Evolutionary conservation across 768 basidiomycete species (phyloP), one percentile per base, ranked within the genome.

Genomic region (Tremella yokohamensis): DNA sequence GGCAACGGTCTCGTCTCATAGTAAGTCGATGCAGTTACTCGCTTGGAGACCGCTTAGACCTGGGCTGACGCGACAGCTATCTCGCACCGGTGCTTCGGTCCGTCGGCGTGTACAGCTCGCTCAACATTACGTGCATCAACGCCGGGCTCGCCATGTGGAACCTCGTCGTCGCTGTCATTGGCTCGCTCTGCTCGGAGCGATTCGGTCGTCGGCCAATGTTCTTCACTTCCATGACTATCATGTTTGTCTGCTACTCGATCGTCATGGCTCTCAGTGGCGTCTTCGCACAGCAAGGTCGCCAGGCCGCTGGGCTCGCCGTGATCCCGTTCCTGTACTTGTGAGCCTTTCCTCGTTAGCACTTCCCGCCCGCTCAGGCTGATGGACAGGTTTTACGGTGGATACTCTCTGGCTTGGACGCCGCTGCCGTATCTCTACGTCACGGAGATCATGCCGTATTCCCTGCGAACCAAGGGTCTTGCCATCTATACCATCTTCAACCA

Each of bases 1-100:
- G 59, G 65, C 47, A 42, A 47, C 87, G 26, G 83, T 86, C 1
- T 85, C 84, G 2, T 68, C 34, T 49, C 51, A 3, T 66, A 65
- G 57, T 66, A 62, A 37, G 56, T 25, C 51, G 52, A 1, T 62
- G 61, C 0, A 57, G 64, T 38, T 51, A n/a, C 9, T 60, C 52
- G 12, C 63, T 59, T 20, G 70, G 70, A 22, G 60, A 70, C 29
- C 11, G 29, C 4, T 34, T 4, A 34, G 29, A 34, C 29, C 29
- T 34, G 29, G n/a, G 44, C 63, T 63, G 29, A 34, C 29, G 11
- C 4, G 29, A 11, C 0, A 74, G 72, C 64, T 75, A 71, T 55
- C 62, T 76, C 60, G 65, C 61, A 20, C 19, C 49, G 37, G 15
- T 49, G 20, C 49, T 51, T 22, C 44, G 56, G 19, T 38, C 54